phyloP scores from a whole-genome alignment of 2,329 filamentous ascomycete genomes.

The Colletotrichum graminicola region DNA sequence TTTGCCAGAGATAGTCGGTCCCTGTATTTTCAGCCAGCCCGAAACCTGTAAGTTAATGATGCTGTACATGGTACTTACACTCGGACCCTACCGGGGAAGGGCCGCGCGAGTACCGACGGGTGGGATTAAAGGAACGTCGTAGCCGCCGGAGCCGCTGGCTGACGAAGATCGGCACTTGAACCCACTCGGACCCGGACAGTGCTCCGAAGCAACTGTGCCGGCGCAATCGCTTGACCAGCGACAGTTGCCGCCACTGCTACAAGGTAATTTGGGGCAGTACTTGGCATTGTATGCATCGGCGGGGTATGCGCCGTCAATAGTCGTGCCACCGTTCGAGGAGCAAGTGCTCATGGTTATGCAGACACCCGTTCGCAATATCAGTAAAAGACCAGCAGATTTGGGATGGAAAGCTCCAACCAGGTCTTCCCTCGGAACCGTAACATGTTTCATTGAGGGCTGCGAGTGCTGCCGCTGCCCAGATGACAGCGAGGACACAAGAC shows the following conservation, averaged over 20 bases:
- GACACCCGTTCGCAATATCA: conserved; percentile 47
- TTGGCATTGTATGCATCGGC: conserved; percentile 53
- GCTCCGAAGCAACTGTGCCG: conserved; percentile 47
- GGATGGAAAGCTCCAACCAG: conserved; percentile 34
- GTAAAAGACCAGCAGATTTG: background rate
- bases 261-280: conserved; percentile 58
- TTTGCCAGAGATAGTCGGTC: conserved; percentile 53
- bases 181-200: conserved; percentile 54
- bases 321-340: conserved; percentile 52
- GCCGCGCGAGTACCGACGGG: conserved; percentile 51
- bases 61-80: conserved; percentile 48
- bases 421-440: conserved; percentile 43
- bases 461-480: conserved; percentile 39
- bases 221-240: conserved; percentile 55
- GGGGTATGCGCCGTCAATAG: conserved; percentile 54
- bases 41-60: background rate
- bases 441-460: conserved; percentile 51
- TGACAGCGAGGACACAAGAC: background rate
- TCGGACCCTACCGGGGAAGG: conserved; percentile 52
- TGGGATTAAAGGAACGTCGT: conserved; percentile 51
- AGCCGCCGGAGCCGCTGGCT: conserved; percentile 52
- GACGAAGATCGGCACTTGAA: conserved; percentile 55
- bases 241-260: conserved; percentile 54
- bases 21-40: conserved; percentile 43
- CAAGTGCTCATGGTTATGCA: conserved; percentile 55